These are phyloP conservation scores for Tulasnella sp. DNA, from an alignment of 768 basidiomycete species.

Conservation along the genomic window DNA sequence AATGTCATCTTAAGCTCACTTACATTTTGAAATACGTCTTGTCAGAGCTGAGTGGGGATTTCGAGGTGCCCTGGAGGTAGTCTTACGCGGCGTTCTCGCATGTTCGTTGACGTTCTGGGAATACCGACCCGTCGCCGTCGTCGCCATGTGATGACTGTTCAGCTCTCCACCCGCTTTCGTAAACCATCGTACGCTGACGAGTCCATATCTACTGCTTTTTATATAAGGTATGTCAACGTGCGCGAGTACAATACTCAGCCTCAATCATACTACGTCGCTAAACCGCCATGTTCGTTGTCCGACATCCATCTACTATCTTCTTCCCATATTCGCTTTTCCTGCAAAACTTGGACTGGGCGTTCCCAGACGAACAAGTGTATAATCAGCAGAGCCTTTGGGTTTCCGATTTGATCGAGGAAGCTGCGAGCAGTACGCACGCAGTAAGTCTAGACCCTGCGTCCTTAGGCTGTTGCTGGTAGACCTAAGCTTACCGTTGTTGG, in stretches of 20 bases:
- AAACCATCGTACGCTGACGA: not conserved
- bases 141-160: not conserved
- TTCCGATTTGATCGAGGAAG: not conserved
- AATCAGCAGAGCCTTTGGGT: not conserved
- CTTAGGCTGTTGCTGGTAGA: too few species aligned
- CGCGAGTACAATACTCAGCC: not conserved
- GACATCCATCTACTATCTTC: not conserved
- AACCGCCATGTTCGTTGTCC: not conserved
- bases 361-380: not conserved
- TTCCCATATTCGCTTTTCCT: not conserved
- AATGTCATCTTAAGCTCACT: too few species aligned
- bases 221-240: not conserved
- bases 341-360: not conserved
- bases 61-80: too few species aligned
- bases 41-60: too few species aligned
- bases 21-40: too few species aligned
- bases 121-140: not conserved
- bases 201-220: not conserved
- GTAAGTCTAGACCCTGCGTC: not conserved
- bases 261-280: not conserved
- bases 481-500: too few species aligned
- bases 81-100: not conserved
- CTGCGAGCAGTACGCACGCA: not conserved
- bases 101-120: not conserved
- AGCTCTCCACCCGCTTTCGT: not conserved